Percentiles rank a stretch among this genome's conserved stretches.
Evolutionary conservation across 2,329 filamentous ascomycete genomes (phyloP).

Genomic region (Penicillium sp.): DNA sequence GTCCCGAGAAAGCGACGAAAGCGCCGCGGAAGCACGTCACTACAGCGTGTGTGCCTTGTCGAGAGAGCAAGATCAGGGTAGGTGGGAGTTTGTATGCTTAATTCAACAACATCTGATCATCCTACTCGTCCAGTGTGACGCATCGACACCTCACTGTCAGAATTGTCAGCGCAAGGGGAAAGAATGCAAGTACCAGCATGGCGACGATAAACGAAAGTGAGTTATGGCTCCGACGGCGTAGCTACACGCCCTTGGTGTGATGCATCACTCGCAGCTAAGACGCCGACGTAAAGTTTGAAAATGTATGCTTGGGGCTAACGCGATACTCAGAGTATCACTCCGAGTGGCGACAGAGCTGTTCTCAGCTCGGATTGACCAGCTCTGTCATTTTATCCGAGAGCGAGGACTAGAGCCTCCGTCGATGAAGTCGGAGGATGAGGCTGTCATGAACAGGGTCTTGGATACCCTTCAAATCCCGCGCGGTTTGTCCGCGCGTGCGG

Average conservation of each 20-base stretch:
- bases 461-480: constrained; percentile 35
- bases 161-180: constrained; percentile 38
- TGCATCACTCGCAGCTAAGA: no score
- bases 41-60: constrained; percentile 42
- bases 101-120: constrained; percentile 7
- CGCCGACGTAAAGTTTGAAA: background rate
- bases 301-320: constrained; percentile 2
- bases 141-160: constrained; percentile 34
- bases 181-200: constrained; percentile 37
- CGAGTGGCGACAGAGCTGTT: constrained; percentile 35
- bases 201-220: constrained; percentile 39
- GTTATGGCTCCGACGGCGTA: constrained; percentile 10
- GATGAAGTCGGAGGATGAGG: constrained; percentile 38
- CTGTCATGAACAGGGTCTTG: constrained; percentile 35
- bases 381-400: constrained; percentile 40
- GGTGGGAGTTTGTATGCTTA: constrained; percentile 5
- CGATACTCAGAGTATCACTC: constrained; percentile 29
- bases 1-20: constrained; percentile 27
- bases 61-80: constrained; percentile 44
- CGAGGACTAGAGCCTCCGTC: constrained; percentile 37
- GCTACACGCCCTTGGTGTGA: no score
- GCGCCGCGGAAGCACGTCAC: constrained; percentile 41
- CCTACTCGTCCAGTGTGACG: constrained; percentile 30
- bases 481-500: constrained; percentile 14
- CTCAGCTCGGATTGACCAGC: constrained; percentile 35